phyloP scores from a whole-genome alignment of 495 filamentous ascomycete species.

The Parachaetomium inaequale region DNA sequence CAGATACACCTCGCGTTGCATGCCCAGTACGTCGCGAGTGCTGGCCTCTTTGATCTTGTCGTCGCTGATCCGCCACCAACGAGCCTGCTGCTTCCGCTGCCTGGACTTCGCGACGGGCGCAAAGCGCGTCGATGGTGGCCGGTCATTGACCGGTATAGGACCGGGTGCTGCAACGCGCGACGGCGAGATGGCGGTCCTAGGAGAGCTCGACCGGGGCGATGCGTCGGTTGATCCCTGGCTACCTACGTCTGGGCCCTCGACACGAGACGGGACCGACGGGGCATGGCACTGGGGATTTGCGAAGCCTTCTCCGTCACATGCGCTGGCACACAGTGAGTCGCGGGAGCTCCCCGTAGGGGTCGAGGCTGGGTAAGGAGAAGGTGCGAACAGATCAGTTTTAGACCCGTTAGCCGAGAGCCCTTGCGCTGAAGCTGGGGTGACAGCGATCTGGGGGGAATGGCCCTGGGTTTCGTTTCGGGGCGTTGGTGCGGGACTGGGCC shows the following conservation, averaged over 20 bases:
- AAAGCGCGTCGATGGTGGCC: neutral
- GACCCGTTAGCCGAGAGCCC: conserved; percentile 35
- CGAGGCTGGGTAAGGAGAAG: conserved; percentile 20
- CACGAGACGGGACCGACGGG: conserved; percentile 6
- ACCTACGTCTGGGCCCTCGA: conserved; percentile 35
- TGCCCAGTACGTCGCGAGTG: conserved; percentile 82
- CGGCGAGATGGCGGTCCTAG: conserved; percentile 26
- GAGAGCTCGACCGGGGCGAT: conserved; percentile 40
- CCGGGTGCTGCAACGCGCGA: neutral
- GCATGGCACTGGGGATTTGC: neutral
- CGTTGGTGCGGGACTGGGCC: conserved; percentile 42
- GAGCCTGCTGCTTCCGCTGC: conserved; percentile 59
- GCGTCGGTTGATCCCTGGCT: conserved; percentile 26
- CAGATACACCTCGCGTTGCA: conserved; percentile 95
- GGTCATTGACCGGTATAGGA: neutral
- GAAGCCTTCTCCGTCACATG: neutral
- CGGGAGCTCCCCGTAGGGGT: neutral
- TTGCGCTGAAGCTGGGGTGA: conserved; percentile 38
- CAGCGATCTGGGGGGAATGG: conserved; percentile 18
- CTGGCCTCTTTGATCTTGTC: conserved; percentile 94
- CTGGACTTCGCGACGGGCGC: conserved; percentile 36
- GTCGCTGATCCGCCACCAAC: conserved; percentile 98
- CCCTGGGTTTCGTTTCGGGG: conserved; percentile 31
- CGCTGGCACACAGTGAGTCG: neutral
- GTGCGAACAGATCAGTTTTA: conserved; percentile 25